Base-by-base conservation (phyloP, 805 yeast genomes). In the Pichia manshurica region DNA sequence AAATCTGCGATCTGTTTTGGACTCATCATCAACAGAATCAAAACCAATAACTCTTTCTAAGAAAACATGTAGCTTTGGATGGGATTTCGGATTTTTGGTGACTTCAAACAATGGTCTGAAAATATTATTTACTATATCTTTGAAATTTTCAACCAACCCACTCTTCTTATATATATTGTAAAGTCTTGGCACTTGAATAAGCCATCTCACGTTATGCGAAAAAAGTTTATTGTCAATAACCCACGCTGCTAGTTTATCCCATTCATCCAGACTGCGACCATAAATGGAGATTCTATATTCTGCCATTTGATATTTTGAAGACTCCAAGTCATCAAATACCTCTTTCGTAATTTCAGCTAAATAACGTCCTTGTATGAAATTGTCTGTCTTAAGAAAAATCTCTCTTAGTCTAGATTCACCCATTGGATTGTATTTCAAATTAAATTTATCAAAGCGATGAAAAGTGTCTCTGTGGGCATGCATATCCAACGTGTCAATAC, bases 401-500 rank as follows among this genome's bases (percentile, higher is more conserved):
- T 93, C 99, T 67, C 99, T 81, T 65, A 93, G 71, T 65, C 99
- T 82, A 19, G 99, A 93, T 69, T 93, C 99, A 28, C 99, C 99
- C 57, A 93, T 84, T 19, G 99, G 99, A 63, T 93, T 93, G 70
- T 93, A 93, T 65, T 93, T 95, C 69, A 93, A 74, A 65, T 93
- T 93, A 75, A 93, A 93, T 68, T 93, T 93, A 68, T 93, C 99
- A 62, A 93, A 93, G 59, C 99, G 77, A 67, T 93, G 99, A 77
- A 93, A 93, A 0, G 98, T 86, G 61, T 93, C 99, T 54, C 90
- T 86, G 66, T 93, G 99, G 5, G 99, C 99, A 67, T 93, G 99
- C 99, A 93, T 93, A 67, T 93, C 99, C 56, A 93, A 75, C 2
- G 99, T 95, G 61, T 93, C 99, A 59, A 93, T 93, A 49, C 95